These are phyloP conservation scores for Phytopythium cucurbitacearum DNA, from an alignment of 352 stramenopile species.

Conservation along the genomic window DNA sequence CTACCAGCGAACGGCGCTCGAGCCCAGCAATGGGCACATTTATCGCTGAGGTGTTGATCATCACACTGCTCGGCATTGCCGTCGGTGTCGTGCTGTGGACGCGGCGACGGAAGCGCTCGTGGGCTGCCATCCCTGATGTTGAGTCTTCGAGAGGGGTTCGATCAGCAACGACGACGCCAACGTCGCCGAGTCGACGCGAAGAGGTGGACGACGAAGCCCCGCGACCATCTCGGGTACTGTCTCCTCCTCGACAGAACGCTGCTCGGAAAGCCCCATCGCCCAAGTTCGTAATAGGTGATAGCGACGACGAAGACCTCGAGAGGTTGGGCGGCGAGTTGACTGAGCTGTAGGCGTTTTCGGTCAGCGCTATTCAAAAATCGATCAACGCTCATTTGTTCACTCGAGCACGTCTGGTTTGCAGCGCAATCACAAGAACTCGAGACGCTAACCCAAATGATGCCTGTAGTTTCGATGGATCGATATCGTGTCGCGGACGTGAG, in stretches of 20 bases:
- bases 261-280: constrained; percentile 19
- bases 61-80: constrained; percentile 54
- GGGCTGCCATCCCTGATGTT: constrained; percentile 40
- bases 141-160: constrained; percentile 14
- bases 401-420: no score
- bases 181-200: no score
- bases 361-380: no score
- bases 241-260: constrained; percentile 27
- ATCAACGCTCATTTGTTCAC: no score
- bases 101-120: constrained; percentile 33
- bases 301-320: constrained; percentile 29
- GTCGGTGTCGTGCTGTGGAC: constrained; percentile 43
- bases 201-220: constrained; percentile 16
- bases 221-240: constrained; percentile 15
- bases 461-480: no score
- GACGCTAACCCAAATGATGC: no score
- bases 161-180: no score
- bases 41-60: constrained; percentile 43
- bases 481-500: no score
- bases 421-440: no score
- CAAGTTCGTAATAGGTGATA: constrained; percentile 45
- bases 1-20: constrained; percentile 10
- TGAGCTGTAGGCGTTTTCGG: no score
- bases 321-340: no score
- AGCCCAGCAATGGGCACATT: constrained; percentile 25